Conservation (phyloP, 139 green algal species). For the Tetraselmis chui region DNA sequence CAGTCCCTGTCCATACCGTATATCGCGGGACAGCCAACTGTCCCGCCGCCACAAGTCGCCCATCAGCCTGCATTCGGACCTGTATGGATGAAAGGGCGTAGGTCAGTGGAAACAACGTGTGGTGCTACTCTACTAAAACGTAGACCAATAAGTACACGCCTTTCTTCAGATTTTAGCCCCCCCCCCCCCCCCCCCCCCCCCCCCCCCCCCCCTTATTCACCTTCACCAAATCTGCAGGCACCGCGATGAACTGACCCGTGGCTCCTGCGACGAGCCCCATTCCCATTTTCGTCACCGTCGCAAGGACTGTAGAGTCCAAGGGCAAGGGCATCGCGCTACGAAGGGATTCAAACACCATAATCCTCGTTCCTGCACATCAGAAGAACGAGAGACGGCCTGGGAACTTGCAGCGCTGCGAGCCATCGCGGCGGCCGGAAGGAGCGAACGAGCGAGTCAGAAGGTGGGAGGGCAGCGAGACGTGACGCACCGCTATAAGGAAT, state of each 20-base stretch:
- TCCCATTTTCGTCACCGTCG: slow-evolving; percentile 5
- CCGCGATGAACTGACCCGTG: slow-evolving; percentile 50
- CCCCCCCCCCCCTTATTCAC: slow-evolving; percentile 32
- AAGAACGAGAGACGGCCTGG: not conserved
- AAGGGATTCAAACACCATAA: slow-evolving; percentile 14
- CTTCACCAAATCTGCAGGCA: slow-evolving; percentile 63
- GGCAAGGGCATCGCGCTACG: not conserved
- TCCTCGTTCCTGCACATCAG: slow-evolving; percentile 34
- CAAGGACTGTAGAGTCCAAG: not conserved
- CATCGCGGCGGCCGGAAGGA: no score
- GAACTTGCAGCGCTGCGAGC: no score
- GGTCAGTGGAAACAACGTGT: no score
- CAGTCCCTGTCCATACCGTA: slow-evolving; percentile 8
- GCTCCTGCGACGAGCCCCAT: slow-evolving; percentile 43
- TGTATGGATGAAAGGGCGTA: not conserved
- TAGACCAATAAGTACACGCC: no score
- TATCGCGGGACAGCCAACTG: slow-evolving; percentile 26
- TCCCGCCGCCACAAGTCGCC: slow-evolving; percentile 34
- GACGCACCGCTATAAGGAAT: slow-evolving; percentile 43
- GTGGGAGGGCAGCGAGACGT: not conserved
- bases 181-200: no score
- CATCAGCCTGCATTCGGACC: slow-evolving; percentile 29
- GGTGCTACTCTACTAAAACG: no score
- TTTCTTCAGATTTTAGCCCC: no score
- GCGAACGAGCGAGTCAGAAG: not conserved